Evolutionary conservation across 2,329 filamentous ascomycete genomes (phyloP).

Genomic region (Hypoxylon sp.): DNA sequence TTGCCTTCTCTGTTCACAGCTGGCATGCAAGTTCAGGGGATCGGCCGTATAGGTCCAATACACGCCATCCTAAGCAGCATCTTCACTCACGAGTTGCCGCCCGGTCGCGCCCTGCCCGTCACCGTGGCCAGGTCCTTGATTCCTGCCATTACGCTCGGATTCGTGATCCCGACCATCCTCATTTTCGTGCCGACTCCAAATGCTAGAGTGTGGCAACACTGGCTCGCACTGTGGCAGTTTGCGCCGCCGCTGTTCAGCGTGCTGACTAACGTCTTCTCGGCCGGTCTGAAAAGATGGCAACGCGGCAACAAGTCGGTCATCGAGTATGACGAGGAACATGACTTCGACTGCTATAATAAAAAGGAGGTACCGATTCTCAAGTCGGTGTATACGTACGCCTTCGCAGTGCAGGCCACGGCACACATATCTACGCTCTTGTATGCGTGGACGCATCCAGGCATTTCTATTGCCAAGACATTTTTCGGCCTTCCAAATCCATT

Average conservation of each 20-base stretch:
- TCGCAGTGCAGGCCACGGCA: constrained; percentile 21
- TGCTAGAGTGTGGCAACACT: background rate
- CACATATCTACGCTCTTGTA: constrained; percentile 29
- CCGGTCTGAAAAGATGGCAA: background rate
- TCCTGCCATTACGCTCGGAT: background rate
- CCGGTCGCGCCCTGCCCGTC: background rate
- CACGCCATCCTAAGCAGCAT: background rate
- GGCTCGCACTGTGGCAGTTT: background rate
- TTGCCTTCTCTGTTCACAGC: background rate
- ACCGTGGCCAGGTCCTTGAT: background rate
- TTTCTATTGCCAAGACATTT: constrained; percentile 6
- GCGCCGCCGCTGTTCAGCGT: background rate
- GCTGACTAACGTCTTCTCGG: background rate
- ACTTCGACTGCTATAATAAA: constrained; percentile 26
- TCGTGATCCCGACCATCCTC: background rate
- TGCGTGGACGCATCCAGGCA: constrained; percentile 8
- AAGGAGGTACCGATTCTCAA: constrained; percentile 30
- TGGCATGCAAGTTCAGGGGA: background rate
- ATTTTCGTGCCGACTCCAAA: background rate
- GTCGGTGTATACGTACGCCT: constrained; percentile 21
- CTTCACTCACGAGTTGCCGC: too few relatives aligned
- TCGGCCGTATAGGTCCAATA: background rate
- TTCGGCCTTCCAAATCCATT: background rate
- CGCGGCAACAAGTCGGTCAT: background rate
- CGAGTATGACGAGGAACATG: background rate